Base-by-base conservation (phyloP, 2,329 filamentous ascomycete species). In the Epichloe brachyelytri region DNA sequence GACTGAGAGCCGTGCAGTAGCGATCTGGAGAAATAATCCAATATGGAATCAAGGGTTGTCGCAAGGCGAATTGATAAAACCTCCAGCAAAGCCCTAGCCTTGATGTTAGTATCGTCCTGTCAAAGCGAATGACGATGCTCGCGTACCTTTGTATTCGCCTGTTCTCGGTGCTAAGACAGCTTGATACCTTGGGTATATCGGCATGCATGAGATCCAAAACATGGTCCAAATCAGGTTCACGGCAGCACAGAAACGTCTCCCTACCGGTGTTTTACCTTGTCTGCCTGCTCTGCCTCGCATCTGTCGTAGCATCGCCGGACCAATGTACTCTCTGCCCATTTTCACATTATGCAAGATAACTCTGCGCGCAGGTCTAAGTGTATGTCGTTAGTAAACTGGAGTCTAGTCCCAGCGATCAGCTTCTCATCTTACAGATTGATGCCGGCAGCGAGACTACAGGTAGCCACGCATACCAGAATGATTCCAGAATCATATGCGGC, bases 401-500 rank as follows among this genome's bases (percentile, higher is more conserved):
- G 17, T 15, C 10, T 30, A 11, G 34, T 17, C 11, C 8, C 11
- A 34, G 30, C 20, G 10, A 22, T 3, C 19, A 8, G 20, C 11
- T 36, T 20, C 43, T 10, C 26, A 15, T 56, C 67, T 52, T 54
- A 73, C 60, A 90, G 68, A 64, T 90, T 89, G 53, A 90, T 87
- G n/a, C 86, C 86, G 14, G 85, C 86, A n/a, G 86, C 86, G 51
- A 90, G 74, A 61, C 84, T 88, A 59, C 85, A 88, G 2, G 86
- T 90, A 38, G 86, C 86, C 15, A 88, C 80, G 49, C 87, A 82
- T 1, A 88, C 79, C 57, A 83, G 83, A 17, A 89, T 62, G 5
- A 77, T 70, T 0, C 85, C 84, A 39, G 69, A 64, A 60, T 89
- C 85, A 56, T 88, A 89, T 12, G 84, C 84, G 37, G 74, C 75